A percentile compares a stretch with the other conserved stretches of the same genome.
phyloP scores from a whole-genome alignment of 2,329 filamentous ascomycete genomes.

The Shiraia bambusicola region DNA sequence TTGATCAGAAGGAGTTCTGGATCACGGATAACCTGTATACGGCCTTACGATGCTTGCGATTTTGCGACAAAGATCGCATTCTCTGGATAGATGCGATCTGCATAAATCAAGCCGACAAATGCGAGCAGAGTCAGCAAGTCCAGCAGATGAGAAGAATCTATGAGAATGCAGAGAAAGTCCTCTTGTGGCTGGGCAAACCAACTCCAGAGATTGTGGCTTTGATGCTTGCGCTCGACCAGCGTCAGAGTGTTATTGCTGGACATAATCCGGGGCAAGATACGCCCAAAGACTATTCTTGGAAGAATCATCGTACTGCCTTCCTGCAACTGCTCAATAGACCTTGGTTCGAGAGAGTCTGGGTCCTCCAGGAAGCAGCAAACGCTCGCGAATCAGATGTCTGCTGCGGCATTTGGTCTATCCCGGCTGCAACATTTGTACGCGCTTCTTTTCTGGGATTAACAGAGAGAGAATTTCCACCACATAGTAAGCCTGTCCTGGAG shows the following conservation, averaged over 20 bases:
- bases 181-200: constrained; percentile 3
- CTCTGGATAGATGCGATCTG: constrained; percentile 7
- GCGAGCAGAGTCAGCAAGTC: constrained; percentile 2
- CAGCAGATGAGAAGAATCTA: constrained; percentile 2
- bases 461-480: constrained; percentile 1
- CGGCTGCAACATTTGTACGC: constrained; percentile 11
- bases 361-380: constrained; percentile 18
- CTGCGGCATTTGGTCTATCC: constrained; percentile 10
- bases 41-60: constrained; percentile 6
- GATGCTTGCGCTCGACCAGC: no score
- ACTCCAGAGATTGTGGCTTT: no score
- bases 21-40: no score
- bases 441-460: constrained; percentile 7
- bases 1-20: no score
- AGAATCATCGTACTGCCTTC: constrained; percentile 4
- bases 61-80: background rate
- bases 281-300: constrained; percentile 2
- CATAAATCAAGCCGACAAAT: constrained; percentile 2
- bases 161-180: background rate
- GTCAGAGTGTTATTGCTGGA: no score
- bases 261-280: background rate
- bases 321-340: constrained; percentile 4
- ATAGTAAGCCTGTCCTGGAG: constrained; percentile 19
- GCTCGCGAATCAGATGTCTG: constrained; percentile 8
- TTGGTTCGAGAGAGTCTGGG: constrained; percentile 16